These are phyloP conservation scores for Mycosphaerella arachidis DNA, from an alignment of 2,329 filamentous ascomycete species.

Conservation along the genomic window DNA sequence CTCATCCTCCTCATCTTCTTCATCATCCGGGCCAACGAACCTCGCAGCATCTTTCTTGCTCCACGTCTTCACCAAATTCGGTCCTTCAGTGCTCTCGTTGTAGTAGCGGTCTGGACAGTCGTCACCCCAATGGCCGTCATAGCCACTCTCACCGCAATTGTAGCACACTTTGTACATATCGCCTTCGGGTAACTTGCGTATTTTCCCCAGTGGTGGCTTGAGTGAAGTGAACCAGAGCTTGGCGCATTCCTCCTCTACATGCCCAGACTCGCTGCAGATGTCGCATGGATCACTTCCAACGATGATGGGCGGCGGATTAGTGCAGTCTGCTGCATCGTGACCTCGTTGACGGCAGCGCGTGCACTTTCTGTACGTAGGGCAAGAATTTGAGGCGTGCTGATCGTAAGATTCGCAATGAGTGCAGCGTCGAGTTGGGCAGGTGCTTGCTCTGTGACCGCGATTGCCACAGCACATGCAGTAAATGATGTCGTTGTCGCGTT, in stretches of 20 bases:
- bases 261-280: conserved; percentile 13
- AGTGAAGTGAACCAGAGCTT: conserved; percentile 15
- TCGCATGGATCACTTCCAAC: conserved; percentile 5
- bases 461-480: conserved; percentile 15
- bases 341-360: conserved; percentile 8
- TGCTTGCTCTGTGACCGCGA: conserved; percentile 1
- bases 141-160: conserved; percentile 6
- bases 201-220: not conserved
- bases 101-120: conserved; percentile 10
- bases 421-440: conserved; percentile 5
- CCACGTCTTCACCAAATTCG: conserved; percentile 9
- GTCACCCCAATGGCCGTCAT: conserved; percentile 16
- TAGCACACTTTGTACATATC: conserved; percentile 17
- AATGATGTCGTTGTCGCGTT: conserved; percentile 7
- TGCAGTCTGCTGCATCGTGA: conserved; percentile 9
- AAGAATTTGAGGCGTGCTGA: conserved; percentile 7
- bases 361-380: conserved; percentile 7
- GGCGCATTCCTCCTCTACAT: conserved; percentile 25
- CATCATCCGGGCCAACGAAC: not conserved
- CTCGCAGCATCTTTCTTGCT: conserved; percentile 1
- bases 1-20: not conserved
- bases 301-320: not conserved
- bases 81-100: conserved; percentile 4
- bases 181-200: not conserved
- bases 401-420: conserved; percentile 7